These are phyloP conservation scores for Coemansia sp. DNA, from an alignment of 192 early-diverging fungal genomes.

Conservation along the genomic window DNA sequence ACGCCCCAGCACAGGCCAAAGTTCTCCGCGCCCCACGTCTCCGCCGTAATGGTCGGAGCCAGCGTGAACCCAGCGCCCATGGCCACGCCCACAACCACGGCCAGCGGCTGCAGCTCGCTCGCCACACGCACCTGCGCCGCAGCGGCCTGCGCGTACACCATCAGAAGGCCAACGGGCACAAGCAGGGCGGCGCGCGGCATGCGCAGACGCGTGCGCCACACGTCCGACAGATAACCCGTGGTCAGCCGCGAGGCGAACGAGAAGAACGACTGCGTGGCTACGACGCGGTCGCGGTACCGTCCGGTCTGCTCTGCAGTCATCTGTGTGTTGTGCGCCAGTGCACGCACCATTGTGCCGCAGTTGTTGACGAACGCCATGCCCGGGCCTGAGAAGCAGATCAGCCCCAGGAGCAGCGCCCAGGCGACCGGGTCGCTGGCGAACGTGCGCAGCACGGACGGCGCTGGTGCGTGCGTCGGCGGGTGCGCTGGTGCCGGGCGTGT, in stretches of 20 bases:
- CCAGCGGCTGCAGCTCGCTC: constrained; percentile 34
- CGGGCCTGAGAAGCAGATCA: constrained; percentile 47
- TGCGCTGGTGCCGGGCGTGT: background rate
- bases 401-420: constrained; percentile 39
- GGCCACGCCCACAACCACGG: constrained; percentile 38
- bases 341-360: constrained; percentile 52
- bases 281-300: constrained; percentile 46
- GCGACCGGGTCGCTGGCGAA: constrained; percentile 34
- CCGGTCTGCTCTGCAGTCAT: constrained; percentile 32
- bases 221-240: constrained; percentile 44
- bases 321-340: constrained; percentile 30
- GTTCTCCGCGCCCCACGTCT: constrained; percentile 54
- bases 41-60: constrained; percentile 47
- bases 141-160: constrained; percentile 39
- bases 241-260: constrained; percentile 42
- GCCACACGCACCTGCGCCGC: constrained; percentile 16
- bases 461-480: background rate
- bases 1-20: constrained; percentile 58
- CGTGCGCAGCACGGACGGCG: constrained; percentile 11
- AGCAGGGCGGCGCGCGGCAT: constrained; percentile 44
- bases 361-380: constrained; percentile 52
- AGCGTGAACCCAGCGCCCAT: constrained; percentile 51
- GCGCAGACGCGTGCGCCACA: constrained; percentile 40
- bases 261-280: constrained; percentile 52
- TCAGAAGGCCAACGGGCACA: constrained; percentile 24